A percentile compares a stretch with the other conserved stretches of the same genome.
phyloP scores from a whole-genome alignment of 1,284 basidiomycete genomes.

The Cutaneotrichosporon mucoides region DNA sequence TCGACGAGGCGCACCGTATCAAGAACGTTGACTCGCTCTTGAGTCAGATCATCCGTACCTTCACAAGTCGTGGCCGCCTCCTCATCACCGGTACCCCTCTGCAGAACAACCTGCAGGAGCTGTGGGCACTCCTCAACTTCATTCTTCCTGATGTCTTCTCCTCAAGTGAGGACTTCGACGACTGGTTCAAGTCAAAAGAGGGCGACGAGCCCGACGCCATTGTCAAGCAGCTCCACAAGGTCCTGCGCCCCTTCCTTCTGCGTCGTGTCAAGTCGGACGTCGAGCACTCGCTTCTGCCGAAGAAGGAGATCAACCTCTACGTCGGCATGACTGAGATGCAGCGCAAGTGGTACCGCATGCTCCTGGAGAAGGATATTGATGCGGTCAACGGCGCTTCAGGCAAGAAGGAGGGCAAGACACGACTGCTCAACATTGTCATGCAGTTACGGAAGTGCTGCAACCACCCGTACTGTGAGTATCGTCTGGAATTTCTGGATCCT shows the following conservation, averaged over 20 bases:
- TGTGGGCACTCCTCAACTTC: constrained; percentile 94
- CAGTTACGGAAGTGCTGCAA: constrained; percentile 67
- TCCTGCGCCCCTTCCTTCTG: constrained; percentile 88
- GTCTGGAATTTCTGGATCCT: too few species aligned
- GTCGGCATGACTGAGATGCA: constrained; percentile 98
- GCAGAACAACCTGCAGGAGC: constrained; percentile 95
- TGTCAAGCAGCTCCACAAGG: constrained; percentile 96
- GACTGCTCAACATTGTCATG: constrained; percentile 99
- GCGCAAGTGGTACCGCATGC: constrained; percentile 92
- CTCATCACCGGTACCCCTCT: constrained; percentile 96
- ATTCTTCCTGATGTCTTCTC: constrained; percentile 64
- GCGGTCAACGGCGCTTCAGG: constrained; percentile 94
- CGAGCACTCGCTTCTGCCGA: constrained; percentile 91
- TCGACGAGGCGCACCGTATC: constrained; percentile 99
- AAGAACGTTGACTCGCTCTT: constrained; percentile 98
- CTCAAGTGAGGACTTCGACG: constrained; percentile 69
- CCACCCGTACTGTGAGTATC: constrained; percentile 54
- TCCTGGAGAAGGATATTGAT: constrained; percentile 98
- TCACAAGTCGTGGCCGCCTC: constrained; percentile 80
- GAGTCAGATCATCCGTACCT: constrained; percentile 89
- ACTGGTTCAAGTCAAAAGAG: constrained; percentile 75
- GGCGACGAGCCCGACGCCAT: constrained; percentile 72
- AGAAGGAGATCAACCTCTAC: constrained; percentile 99
- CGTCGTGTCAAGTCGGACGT: constrained; percentile 96
- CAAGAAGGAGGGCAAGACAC: constrained; percentile 98